Conservation (phyloP, 1,284 basidiomycete species). For the Boletus mariae region DNA sequence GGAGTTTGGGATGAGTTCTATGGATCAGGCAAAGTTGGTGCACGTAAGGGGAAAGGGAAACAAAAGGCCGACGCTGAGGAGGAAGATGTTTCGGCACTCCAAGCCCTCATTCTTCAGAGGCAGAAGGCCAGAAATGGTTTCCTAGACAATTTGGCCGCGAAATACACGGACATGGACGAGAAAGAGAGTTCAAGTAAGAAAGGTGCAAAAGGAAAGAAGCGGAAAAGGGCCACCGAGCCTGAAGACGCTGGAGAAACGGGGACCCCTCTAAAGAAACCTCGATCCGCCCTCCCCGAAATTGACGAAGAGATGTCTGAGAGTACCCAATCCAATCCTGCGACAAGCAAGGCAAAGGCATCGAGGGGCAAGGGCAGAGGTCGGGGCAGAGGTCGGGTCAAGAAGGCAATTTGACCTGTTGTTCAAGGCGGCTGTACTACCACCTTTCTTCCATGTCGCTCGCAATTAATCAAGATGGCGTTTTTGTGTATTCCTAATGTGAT, state of each 20-base stretch:
- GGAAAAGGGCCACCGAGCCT: constrained; percentile 34
- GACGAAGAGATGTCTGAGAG: constrained; percentile 68
- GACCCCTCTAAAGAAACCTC: constrained; percentile 50
- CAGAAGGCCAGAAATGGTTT: constrained; percentile 70
- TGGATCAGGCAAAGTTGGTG: constrained; percentile 71
- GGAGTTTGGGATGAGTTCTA: constrained; percentile 97
- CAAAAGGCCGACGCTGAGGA: constrained; percentile 48
- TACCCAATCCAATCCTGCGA: constrained; percentile 59
- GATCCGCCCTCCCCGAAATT: constrained; percentile 46
- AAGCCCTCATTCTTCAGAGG: constrained; percentile 79
- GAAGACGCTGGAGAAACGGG: constrained; percentile 37
- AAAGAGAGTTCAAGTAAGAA: constrained; percentile 37
- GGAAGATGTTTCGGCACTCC: constrained; percentile 67
- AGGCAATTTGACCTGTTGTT: constrained; percentile 23
- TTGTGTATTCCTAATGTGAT: constrained; percentile 4
- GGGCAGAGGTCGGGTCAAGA: constrained; percentile 33
- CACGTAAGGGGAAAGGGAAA: constrained; percentile 58
- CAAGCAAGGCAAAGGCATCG: constrained; percentile 39
- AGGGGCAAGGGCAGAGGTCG: constrained; percentile 34
- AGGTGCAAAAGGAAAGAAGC: constrained; percentile 54
- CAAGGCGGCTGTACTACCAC: neutral
- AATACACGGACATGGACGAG: constrained; percentile 58
- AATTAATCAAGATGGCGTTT: neutral
- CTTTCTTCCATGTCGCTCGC: neutral
- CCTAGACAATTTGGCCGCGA: constrained; percentile 77